Percentiles rank a stretch among this genome's conserved stretches.
Evolutionary conservation across 2,329 filamentous ascomycete species (phyloP).

Genomic region (Monosporascus sp.): DNA sequence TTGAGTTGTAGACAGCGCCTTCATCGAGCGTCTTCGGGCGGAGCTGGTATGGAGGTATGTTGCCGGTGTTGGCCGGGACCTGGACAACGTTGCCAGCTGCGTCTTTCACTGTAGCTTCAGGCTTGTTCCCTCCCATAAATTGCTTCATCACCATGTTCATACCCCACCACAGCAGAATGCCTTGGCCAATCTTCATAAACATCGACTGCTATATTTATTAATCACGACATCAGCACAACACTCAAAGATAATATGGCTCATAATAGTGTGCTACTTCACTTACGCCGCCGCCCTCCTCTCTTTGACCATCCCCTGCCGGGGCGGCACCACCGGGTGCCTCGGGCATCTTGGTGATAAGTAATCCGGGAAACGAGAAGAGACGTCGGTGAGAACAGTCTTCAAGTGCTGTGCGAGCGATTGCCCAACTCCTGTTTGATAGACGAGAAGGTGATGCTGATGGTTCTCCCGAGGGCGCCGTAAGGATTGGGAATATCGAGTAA

Average conservation of each 20-base stretch:
- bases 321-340: conserved; percentile 18
- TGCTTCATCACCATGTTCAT: conserved; percentile 54
- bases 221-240: neutral
- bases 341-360: conserved; percentile 25
- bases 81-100: conserved; percentile 47
- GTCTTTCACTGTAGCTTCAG: conserved; percentile 41
- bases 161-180: conserved; percentile 51
- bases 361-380: conserved; percentile 5
- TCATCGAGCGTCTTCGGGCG: conserved; percentile 57
- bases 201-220: conserved; percentile 28
- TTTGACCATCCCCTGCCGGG: conserved; percentile 22
- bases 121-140: conserved; percentile 42
- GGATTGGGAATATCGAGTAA: conserved; percentile 1
- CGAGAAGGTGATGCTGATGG: too few species aligned
- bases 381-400: neutral
- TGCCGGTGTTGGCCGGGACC: conserved; percentile 47
- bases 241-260: neutral
- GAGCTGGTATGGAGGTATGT: conserved; percentile 59
- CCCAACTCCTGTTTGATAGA: too few species aligned
- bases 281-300: conserved; percentile 27
- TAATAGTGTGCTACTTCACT: conserved; percentile 10
- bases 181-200: conserved; percentile 44
- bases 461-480: conserved; percentile 3
- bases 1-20: conserved; percentile 55
- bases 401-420: too few species aligned